Percentiles rank a stretch among this genome's conserved stretches.
Conservation (phyloP, 352 stramenopile genomes). For the Pythium utonaiense region DNA sequence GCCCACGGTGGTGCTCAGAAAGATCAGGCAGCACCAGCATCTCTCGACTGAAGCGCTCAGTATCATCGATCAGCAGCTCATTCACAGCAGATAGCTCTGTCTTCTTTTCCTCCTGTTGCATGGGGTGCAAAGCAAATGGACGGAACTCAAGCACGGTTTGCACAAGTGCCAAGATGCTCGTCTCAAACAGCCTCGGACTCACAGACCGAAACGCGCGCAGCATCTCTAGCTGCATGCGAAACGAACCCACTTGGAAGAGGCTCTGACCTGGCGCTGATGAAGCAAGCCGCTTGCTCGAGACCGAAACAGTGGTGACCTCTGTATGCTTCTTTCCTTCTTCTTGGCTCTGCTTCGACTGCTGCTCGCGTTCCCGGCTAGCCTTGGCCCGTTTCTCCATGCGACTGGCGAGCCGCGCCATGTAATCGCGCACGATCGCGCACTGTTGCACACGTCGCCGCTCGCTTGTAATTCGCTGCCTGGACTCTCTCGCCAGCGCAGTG, state of each 20-base stretch:
- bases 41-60: conserved; percentile 45
- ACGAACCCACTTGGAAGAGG: conserved; percentile 47
- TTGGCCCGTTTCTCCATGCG: conserved; percentile 8
- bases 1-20: conserved; percentile 25
- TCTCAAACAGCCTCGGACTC: conserved; percentile 49
- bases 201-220: conserved; percentile 45
- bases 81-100: conserved; percentile 16
- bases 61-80: conserved; percentile 39
- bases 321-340: conserved; percentile 5
- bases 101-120: not conserved
- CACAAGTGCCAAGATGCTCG: conserved; percentile 42
- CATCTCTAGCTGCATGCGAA: conserved; percentile 72
- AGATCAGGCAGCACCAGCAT: conserved; percentile 27
- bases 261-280: not conserved
- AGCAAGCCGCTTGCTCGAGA: not conserved
- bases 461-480: conserved; percentile 3
- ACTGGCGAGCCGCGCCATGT: conserved; percentile 4
- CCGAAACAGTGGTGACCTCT: not conserved
- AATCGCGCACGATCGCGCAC: conserved; percentile 24
- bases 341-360: not conserved
- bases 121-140: conserved; percentile 41
- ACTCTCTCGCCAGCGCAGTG: conserved; percentile 10
- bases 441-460: conserved; percentile 15
- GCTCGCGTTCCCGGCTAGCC: not conserved
- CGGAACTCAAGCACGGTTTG: conserved; percentile 57